Percentiles rank a stretch among this genome's conserved stretches.
Evolutionary conservation across 371 early-diverging fungal genomes (phyloP).

Genomic region (Encephalitozoon romaleae): DNA sequence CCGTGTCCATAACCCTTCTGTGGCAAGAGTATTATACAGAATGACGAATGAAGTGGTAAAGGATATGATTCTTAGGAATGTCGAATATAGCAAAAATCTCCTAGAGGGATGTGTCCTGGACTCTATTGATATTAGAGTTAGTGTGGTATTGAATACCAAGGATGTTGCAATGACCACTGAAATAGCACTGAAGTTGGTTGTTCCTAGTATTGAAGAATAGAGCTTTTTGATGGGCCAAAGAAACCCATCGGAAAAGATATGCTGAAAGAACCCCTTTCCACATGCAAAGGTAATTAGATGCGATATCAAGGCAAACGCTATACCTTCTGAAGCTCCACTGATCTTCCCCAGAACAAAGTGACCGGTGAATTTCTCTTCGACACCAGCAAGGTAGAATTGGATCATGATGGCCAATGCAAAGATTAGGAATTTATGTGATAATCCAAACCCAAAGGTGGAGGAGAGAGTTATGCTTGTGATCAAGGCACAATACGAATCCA

Average conservation of each 20-base stretch:
- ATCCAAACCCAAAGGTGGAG: slow-evolving; percentile 63
- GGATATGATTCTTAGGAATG: not conserved
- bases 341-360: slow-evolving; percentile 75
- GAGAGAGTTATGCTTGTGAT: slow-evolving; percentile 50
- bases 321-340: slow-evolving; percentile 88
- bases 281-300: slow-evolving; percentile 20
- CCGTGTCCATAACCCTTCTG: not conserved
- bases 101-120: not conserved
- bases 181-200: not conserved
- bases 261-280: not conserved
- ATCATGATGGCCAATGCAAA: slow-evolving; percentile 26
- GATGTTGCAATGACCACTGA: not conserved
- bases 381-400: slow-evolving; percentile 76
- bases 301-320: slow-evolving; percentile 63
- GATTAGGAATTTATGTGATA: slow-evolving; percentile 18
- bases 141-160: not conserved
- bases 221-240: not conserved
- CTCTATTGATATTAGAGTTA: not conserved
- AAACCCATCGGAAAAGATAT: not conserved
- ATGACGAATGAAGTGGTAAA: not conserved
- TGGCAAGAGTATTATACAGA: not conserved
- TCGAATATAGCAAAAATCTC: not conserved
- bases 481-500: slow-evolving; percentile 54
- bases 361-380: slow-evolving; percentile 87
- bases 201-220: not conserved